These are phyloP conservation scores for Hippophae rhamnoides DNA, from an alignment of 306 rosid genomes.

Conservation along the genomic window DNA sequence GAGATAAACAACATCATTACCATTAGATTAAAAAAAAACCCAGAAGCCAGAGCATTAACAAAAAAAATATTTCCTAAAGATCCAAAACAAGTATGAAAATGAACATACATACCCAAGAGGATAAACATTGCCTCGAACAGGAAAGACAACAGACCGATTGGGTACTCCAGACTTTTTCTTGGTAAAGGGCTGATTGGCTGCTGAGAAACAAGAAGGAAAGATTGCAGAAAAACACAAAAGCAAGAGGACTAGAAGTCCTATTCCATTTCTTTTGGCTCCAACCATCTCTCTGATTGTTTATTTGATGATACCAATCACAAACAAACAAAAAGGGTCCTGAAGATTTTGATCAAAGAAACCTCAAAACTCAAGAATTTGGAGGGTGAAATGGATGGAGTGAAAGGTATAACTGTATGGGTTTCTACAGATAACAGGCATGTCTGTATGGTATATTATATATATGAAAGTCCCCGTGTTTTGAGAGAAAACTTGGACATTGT, in stretches of 20 bases:
- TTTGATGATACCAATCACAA: no score
- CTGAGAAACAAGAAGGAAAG: conserved; percentile 27
- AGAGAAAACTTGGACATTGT: no score
- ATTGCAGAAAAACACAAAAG: conserved; percentile 22
- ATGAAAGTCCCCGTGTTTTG: no score
- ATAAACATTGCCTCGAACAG: conserved; percentile 59
- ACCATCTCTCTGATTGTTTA: not conserved
- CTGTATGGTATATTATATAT: no score
- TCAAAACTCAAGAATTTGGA: no score
- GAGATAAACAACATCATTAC: no score
- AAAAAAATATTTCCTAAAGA: not conserved
- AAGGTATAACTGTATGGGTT: no score
- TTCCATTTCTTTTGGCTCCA: conserved; percentile 13
- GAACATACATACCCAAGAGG: conserved; percentile 56
- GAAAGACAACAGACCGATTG: conserved; percentile 27
- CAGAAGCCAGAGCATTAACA: not conserved
- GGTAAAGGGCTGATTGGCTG: conserved; percentile 14
- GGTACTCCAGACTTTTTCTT: not conserved
- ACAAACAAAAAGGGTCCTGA: no score
- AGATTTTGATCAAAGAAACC: no score
- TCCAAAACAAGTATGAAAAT: not conserved
- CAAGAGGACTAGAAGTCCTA: conserved; percentile 13
- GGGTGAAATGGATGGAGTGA: no score
- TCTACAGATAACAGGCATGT: no score
- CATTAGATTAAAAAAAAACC: no score